A percentile compares a stretch with the other conserved stretches of the same genome.
Conservation (phyloP, 306 rosid species). For the Argentina anserina region DNA sequence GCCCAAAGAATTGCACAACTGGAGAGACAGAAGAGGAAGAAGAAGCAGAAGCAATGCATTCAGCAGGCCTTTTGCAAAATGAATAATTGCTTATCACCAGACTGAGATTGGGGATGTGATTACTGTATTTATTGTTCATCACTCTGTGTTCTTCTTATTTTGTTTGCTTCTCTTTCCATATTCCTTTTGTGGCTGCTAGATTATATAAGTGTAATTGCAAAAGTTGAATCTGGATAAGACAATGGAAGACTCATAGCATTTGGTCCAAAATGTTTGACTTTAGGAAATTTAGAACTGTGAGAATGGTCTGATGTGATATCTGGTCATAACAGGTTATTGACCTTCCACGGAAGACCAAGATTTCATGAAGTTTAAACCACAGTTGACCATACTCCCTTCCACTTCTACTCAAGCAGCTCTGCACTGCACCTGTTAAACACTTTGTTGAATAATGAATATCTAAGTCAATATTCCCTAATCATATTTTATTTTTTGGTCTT, state of each 20-base stretch:
- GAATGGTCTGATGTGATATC: neutral
- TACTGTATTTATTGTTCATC: neutral
- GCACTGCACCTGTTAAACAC: neutral
- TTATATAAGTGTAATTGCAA: neutral
- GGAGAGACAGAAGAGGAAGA: neutral
- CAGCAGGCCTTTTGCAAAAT: slow-evolving; percentile 11
- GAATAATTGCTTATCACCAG: slow-evolving; percentile 17
- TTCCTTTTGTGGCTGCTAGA: neutral
- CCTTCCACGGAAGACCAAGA: neutral
- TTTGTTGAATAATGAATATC: neutral
- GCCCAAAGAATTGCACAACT: slow-evolving; percentile 12
- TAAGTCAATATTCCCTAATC: neutral
- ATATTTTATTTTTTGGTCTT: neutral
- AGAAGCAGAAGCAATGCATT: slow-evolving; percentile 18
- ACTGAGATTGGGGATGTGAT: neutral
- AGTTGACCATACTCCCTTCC: neutral
- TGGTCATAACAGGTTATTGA: neutral
- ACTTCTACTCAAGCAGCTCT: neutral
- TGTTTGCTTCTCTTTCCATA: neutral
- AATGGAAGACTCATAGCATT: neutral
- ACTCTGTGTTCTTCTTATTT: neutral
- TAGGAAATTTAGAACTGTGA: neutral
- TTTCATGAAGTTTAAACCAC: neutral
- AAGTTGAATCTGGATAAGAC: neutral
- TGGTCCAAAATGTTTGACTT: neutral